Evolutionary conservation across 441 rosid species (phyloP).

Genomic region (Flueggea neowawraea): DNA sequence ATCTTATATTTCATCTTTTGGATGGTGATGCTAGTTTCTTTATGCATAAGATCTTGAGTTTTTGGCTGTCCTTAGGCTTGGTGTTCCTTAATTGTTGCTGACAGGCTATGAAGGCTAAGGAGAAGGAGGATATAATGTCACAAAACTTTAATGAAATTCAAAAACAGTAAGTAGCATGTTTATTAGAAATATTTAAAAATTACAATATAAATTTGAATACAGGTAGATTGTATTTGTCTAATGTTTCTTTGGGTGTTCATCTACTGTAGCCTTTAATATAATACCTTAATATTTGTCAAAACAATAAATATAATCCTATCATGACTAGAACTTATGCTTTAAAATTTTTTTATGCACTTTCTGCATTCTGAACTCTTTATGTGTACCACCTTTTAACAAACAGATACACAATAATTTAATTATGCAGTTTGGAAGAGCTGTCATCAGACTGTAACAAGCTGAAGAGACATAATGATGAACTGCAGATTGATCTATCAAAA

Average conservation of each 20-base stretch:
- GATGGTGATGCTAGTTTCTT: constrained; percentile 2
- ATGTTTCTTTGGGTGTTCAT: too few relatives aligned
- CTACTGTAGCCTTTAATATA: too few relatives aligned
- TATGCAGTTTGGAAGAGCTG: constrained; percentile 74
- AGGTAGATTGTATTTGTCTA: too few relatives aligned
- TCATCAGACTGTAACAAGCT: constrained; percentile 56
- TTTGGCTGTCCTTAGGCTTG: constrained; percentile 12
- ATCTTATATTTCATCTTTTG: constrained; percentile 11
- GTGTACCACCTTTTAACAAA: neutral
- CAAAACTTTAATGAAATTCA: constrained; percentile 53
- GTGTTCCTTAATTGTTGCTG: constrained; percentile 14
- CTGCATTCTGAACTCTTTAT: neutral
- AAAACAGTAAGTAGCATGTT: constrained; percentile 33
- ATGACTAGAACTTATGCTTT: too few relatives aligned
- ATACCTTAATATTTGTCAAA: too few relatives aligned
- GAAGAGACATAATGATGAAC: constrained; percentile 52
- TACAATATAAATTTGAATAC: too few relatives aligned
- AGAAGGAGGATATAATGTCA: constrained; percentile 73
- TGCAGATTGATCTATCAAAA: constrained; percentile 56
- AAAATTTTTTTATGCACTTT: too few relatives aligned
- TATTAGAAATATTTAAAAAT: neutral
- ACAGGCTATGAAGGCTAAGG: constrained; percentile 98
- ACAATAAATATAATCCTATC: too few relatives aligned
- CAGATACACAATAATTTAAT: constrained; percentile 2
- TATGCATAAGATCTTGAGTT: neutral